These are phyloP conservation scores for Thielaviopsis populi DNA, from an alignment of 2,329 filamentous ascomycete species.

Conservation along the genomic window DNA sequence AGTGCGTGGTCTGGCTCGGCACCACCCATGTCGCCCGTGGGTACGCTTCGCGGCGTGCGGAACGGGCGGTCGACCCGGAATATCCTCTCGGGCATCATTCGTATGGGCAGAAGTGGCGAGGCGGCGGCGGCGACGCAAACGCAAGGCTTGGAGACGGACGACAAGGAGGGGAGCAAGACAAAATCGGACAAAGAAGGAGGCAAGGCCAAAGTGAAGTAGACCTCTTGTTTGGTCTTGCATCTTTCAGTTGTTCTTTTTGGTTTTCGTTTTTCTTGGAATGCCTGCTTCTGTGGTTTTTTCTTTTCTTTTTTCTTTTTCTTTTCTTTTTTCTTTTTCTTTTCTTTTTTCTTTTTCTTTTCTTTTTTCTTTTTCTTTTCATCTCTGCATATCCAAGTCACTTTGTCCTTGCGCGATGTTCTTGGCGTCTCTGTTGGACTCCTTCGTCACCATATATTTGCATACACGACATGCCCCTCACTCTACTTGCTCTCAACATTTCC, in stretches of 20 bases:
- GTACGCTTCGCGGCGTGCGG: slow-evolving; percentile 22
- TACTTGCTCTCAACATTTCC: not conserved
- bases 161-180: not conserved
- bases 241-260: not conserved
- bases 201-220: not conserved
- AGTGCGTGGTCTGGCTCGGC: not conserved
- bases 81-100: slow-evolving; percentile 32
- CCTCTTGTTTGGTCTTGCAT: not conserved
- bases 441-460: not conserved
- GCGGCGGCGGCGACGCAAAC: not conserved
- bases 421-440: too few relatives aligned
- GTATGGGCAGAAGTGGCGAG: slow-evolving; percentile 29
- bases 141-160: not conserved
- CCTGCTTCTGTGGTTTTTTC: too few relatives aligned
- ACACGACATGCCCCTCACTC: not conserved
- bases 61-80: slow-evolving; percentile 30
- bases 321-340: not conserved
- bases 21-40: slow-evolving; percentile 9
- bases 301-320: not conserved
- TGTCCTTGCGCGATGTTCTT: not conserved
- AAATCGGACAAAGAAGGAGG: not conserved
- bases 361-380: not conserved
- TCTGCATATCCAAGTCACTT: not conserved
- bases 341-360: slow-evolving; percentile 1
- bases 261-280: slow-evolving; percentile 10